phyloP scores from a whole-genome alignment of 2,329 filamentous ascomycete species.

The Sordariomycetes sp. region DNA sequence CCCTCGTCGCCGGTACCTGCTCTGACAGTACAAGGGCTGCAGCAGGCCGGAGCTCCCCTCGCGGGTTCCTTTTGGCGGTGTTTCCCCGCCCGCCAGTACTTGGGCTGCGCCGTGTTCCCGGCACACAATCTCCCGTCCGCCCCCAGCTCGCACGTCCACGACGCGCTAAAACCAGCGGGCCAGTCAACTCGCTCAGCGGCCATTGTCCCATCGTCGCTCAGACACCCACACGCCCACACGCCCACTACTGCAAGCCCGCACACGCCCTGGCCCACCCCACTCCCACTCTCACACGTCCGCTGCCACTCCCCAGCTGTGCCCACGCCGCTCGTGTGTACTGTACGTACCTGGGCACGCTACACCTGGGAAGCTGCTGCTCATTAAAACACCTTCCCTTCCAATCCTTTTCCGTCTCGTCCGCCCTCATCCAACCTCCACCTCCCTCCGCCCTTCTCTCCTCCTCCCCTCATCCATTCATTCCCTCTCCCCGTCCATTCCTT shows the following conservation, averaged over 20 bases:
- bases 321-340: slow-evolving; percentile 1
- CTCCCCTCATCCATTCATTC: slow-evolving; percentile 41
- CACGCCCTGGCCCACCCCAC: neutral
- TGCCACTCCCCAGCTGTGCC: slow-evolving; percentile 3
- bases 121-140: slow-evolving; percentile 4
- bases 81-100: neutral
- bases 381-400: slow-evolving; percentile 40
- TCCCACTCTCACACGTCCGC: neutral
- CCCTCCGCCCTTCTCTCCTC: slow-evolving; percentile 22
- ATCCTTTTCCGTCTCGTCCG: slow-evolving; percentile 43
- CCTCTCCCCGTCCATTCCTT: slow-evolving; percentile 38
- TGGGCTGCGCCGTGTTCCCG: neutral
- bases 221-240: slow-evolving; percentile 2
- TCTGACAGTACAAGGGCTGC: neutral
- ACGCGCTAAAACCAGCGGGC: slow-evolving; percentile 4
- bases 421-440: slow-evolving; percentile 42
- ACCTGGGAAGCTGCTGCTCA: slow-evolving; percentile 16
- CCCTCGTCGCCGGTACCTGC: neutral
- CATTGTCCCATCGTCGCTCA: neutral
- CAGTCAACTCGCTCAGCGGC: neutral
- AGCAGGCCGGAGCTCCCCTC: neutral
- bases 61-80: neutral
- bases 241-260: neutral
- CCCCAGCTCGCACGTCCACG: neutral
- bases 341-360: slow-evolving; percentile 1